Evolutionary conservation across 805 yeast genomes (phyloP).

Genomic region (Nakazawaea molendinolei): DNA sequence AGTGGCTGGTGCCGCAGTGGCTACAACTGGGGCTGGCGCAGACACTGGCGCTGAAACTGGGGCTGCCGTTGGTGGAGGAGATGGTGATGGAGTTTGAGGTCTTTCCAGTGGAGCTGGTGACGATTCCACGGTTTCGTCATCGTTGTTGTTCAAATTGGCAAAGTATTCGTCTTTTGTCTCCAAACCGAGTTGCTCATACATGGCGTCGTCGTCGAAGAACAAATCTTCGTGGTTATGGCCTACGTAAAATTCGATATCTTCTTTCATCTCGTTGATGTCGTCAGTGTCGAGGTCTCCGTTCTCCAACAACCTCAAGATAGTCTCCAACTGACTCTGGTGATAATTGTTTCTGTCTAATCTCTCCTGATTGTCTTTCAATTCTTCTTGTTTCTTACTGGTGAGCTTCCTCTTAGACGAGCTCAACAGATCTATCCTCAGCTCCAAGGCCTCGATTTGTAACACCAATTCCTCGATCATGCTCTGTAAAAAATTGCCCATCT

Average conservation of each 20-base stretch:
- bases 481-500: slow-evolving; percentile 63
- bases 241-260: slow-evolving; percentile 87
- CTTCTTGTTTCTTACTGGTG: slow-evolving; percentile 41
- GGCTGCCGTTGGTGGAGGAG: slow-evolving; percentile 3
- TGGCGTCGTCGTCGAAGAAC: slow-evolving; percentile 88
- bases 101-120: slow-evolving; percentile 1
- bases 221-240: slow-evolving; percentile 93
- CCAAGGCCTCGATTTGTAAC: slow-evolving; percentile 72
- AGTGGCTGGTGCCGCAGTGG: slow-evolving; percentile 2
- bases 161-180: slow-evolving; percentile 33
- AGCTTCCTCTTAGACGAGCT: slow-evolving; percentile 23
- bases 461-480: slow-evolving; percentile 71
- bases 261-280: slow-evolving; percentile 67
- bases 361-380: slow-evolving; percentile 54
- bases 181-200: slow-evolving; percentile 82
- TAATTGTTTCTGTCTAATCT: slow-evolving; percentile 67
- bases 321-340: slow-evolving; percentile 77
- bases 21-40: slow-evolving; percentile 18
- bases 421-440: slow-evolving; percentile 60
- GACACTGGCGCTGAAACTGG: slow-evolving; percentile 25
- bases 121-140: not conserved
- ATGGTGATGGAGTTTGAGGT: not conserved
- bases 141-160: slow-evolving; percentile 1
- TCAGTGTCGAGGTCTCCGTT: slow-evolving; percentile 76
- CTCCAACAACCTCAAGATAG: slow-evolving; percentile 66